Evolutionary conservation across 495 filamentous ascomycete species (phyloP).

Genomic region (Tuber microsphaerosporum): DNA sequence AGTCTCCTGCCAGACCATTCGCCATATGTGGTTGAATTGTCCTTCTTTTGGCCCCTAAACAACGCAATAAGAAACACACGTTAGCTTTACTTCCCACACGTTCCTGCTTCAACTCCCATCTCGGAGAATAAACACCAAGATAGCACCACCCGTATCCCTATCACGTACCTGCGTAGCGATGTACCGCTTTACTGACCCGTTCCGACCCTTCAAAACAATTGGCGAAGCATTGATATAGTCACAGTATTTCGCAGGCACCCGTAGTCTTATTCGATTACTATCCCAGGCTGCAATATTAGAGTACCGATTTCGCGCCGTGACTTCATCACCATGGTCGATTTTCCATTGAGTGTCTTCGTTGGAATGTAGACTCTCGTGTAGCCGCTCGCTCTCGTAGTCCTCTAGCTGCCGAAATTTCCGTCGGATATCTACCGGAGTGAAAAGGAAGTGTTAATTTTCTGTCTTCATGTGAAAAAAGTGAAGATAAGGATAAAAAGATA

Average conservation of each 20-base stretch:
- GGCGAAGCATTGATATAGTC: constrained; percentile 98
- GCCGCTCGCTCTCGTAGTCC: constrained; percentile 35
- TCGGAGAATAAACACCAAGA: background rate
- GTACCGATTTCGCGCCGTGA: constrained; percentile 56
- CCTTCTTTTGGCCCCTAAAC: constrained; percentile 72
- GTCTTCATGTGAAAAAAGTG: background rate
- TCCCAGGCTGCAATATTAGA: constrained; percentile 78
- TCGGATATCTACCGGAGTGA: constrained; percentile 28
- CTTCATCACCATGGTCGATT: constrained; percentile 34
- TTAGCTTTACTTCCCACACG: constrained; percentile 12
- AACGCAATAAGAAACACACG: constrained; percentile 12
- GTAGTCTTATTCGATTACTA: constrained; percentile 74
- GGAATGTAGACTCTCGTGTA: constrained; percentile 21
- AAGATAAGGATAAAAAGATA: constrained; percentile 15
- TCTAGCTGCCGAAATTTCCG: constrained; percentile 37
- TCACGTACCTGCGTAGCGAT: constrained; percentile 60
- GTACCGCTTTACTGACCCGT: constrained; percentile 51
- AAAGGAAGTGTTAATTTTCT: constrained; percentile 12
- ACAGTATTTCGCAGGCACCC: constrained; percentile 67
- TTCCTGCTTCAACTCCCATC: constrained; percentile 2
- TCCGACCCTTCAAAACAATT: constrained; percentile 59
- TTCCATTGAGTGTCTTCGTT: constrained; percentile 34
- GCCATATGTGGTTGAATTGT: constrained; percentile 75
- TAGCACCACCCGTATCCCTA: background rate
- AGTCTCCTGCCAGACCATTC: constrained; percentile 88